Conservation (phyloP, 2,329 filamentous ascomycete genomes). For the Ophiognomonia clavigignenti-juglandacearum region DNA sequence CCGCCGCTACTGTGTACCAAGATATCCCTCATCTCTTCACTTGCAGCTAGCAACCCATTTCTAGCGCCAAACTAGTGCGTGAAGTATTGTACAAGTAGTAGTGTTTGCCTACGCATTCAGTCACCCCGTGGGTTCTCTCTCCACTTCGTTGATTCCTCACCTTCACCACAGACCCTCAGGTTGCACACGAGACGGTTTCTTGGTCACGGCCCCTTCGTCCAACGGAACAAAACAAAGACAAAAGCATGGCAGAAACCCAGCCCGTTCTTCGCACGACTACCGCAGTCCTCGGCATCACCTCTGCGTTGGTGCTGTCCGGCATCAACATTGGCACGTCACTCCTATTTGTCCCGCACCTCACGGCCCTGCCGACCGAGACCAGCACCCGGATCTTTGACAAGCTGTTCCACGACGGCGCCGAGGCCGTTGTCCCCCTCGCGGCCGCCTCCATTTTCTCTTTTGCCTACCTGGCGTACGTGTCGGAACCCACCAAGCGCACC, state of each 20-base stretch:
- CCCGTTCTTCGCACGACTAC: background rate
- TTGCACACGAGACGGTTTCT: too few relatives aligned
- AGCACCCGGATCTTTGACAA: constrained; percentile 1
- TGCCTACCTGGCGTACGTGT: background rate
- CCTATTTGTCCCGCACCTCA: constrained; percentile 10
- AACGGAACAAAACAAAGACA: background rate
- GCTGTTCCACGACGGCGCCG: constrained; percentile 9
- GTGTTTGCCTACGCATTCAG: too few relatives aligned
- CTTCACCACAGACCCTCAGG: too few relatives aligned
- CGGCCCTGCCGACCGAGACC: background rate
- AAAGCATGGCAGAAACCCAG: constrained; percentile 2
- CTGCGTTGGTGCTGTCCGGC: background rate
- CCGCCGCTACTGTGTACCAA: too few relatives aligned
- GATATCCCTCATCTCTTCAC: too few relatives aligned
- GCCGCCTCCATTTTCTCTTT: constrained; percentile 2
- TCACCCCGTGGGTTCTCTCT: too few relatives aligned
- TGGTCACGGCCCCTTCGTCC: too few relatives aligned
- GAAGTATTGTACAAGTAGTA: too few relatives aligned
- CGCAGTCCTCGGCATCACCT: constrained; percentile 8
- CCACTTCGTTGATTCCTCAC: too few relatives aligned
- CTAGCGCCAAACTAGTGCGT: too few relatives aligned
- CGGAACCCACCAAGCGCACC: background rate
- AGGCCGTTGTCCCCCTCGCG: constrained; percentile 10
- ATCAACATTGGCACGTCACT: constrained; percentile 10
- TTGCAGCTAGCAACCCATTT: too few relatives aligned